Evolutionary conservation across 148 eudicot species (phyloP).

Genomic region (Polygonum aviculare): DNA sequence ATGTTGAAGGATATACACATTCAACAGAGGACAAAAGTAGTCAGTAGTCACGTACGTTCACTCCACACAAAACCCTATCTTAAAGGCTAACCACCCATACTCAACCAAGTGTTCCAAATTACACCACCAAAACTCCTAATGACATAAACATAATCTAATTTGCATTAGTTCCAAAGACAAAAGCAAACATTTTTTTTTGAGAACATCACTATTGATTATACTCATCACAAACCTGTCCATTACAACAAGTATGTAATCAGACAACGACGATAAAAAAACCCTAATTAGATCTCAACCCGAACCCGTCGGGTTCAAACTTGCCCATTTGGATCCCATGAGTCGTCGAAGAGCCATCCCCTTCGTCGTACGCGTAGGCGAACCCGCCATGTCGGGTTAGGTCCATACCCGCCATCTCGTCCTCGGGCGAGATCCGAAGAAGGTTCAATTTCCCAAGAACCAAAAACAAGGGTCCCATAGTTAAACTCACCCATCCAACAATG

Average conservation of each 20-base stretch:
- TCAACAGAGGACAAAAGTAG: neutral
- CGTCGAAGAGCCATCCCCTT: neutral
- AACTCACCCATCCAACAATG: slow-evolving; percentile 18
- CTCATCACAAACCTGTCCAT: neutral
- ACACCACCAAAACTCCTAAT: neutral
- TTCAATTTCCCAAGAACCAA: slow-evolving; percentile 6
- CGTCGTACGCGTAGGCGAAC: slow-evolving; percentile 13
- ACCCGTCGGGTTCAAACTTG: neutral
- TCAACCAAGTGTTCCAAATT: neutral
- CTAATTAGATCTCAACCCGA: neutral
- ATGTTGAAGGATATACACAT: neutral
- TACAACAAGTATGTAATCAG: too few relatives aligned
- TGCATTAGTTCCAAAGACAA: neutral
- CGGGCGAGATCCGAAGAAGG: slow-evolving; percentile 15
- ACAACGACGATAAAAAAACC: neutral
- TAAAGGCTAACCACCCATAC: neutral
- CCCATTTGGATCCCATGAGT: slow-evolving; percentile 5
- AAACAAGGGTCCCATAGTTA: slow-evolving; percentile 18
- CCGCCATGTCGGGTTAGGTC: slow-evolving; percentile 20
- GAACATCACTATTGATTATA: neutral
- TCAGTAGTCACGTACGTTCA: neutral
- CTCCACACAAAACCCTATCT: slow-evolving; percentile 3
- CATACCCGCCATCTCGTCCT: slow-evolving; percentile 23
- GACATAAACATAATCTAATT: neutral
- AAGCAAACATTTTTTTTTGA: neutral